Evolutionary conservation across 768 basidiomycete genomes (phyloP).

Genomic region (Bullera alba): DNA sequence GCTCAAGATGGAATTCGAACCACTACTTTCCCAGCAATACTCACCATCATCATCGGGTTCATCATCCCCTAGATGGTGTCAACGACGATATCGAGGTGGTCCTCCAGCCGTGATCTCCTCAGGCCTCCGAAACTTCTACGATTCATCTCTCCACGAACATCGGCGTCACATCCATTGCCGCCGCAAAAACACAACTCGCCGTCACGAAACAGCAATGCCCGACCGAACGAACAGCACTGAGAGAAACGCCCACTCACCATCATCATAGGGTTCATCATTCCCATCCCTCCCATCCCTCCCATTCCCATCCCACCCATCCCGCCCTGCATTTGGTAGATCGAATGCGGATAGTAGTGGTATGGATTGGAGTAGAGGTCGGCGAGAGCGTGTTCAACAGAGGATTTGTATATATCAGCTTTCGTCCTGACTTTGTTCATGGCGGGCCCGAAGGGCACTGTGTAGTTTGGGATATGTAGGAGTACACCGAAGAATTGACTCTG

Average conservation of each 20-base stretch:
- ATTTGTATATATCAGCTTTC: conserved; percentile 9
- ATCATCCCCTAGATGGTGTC: conserved; percentile 13
- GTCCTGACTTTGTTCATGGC: conserved; percentile 4
- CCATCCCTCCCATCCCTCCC: conserved; percentile 38
- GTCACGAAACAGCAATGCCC: no score
- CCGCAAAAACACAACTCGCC: no score
- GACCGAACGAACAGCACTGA: no score
- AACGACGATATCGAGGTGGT: no score
- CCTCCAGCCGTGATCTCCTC: no score
- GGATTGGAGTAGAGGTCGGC: neutral
- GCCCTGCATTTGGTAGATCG: conserved; percentile 5
- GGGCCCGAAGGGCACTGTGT: neutral
- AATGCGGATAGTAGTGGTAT: neutral
- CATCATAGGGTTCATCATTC: conserved; percentile 30
- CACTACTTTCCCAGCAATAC: neutral
- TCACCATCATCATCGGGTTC: conserved; percentile 29
- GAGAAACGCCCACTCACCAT: conserved; percentile 19
- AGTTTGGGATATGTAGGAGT: no score
- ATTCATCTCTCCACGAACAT: no score
- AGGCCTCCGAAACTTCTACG: no score
- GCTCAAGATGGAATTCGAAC: no score
- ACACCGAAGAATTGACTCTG: neutral
- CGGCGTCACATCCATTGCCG: no score
- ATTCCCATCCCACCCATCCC: conserved; percentile 41
- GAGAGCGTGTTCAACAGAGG: conserved; percentile 4